Evolutionary conservation across 768 basidiomycete genomes (phyloP).

Genomic region (Russula emetica): DNA sequence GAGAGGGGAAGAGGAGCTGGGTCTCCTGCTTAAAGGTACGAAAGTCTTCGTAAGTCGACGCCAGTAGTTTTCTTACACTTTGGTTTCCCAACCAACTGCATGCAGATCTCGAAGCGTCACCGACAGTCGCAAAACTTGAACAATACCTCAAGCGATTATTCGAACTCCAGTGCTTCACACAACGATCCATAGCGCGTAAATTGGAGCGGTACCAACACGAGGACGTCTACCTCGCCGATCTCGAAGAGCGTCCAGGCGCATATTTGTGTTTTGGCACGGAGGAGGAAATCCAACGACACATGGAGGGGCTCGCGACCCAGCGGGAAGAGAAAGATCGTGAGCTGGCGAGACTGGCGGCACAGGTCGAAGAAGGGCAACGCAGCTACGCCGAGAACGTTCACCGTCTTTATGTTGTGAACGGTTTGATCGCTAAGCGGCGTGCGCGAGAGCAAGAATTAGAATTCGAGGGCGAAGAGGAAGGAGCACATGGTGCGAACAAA

Average conservation of each 20-base stretch:
- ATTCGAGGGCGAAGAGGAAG: background rate
- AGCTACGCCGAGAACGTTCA: background rate
- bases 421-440: background rate
- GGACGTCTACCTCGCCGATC: background rate
- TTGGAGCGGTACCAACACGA: background rate
- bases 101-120: constrained; percentile 4
- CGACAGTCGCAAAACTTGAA: background rate
- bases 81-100: background rate
- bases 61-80: background rate
- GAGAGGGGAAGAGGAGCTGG: background rate
- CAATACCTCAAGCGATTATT: background rate
- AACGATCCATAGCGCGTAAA: background rate
- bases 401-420: background rate
- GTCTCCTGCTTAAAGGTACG: background rate
- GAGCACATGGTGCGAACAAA: background rate
- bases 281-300: background rate
- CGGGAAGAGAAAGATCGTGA: background rate
- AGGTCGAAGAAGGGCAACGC: background rate
- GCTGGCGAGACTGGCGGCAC: background rate
- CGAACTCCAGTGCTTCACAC: background rate
- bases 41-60: background rate
- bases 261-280: background rate
- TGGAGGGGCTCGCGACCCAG: background rate
- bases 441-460: too few species aligned
- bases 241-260: constrained; percentile 7